Conservation (phyloP, 768 basidiomycete genomes). For the Pleurotus cornucopiae region DNA sequence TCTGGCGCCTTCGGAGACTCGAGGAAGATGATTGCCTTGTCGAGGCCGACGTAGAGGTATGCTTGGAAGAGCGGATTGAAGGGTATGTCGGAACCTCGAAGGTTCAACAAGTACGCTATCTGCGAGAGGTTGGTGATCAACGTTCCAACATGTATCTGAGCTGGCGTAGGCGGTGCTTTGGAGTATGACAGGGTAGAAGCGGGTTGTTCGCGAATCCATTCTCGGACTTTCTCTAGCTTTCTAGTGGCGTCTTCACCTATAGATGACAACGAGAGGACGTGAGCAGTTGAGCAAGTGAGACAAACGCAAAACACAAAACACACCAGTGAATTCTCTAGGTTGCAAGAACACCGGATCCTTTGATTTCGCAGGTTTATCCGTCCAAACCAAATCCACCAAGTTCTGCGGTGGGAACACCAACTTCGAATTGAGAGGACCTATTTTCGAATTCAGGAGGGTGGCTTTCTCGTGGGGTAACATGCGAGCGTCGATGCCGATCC, state of each 20-base stretch:
- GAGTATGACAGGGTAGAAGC: conserved; percentile 59
- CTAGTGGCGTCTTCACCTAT: conserved; percentile 54
- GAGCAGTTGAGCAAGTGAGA: background rate
- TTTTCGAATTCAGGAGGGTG: conserved; percentile 50
- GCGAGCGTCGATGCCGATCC: conserved; percentile 82
- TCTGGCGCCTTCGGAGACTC: conserved; percentile 61
- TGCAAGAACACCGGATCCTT: conserved; percentile 64
- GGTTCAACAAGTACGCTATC: conserved; percentile 84
- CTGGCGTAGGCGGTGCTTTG: conserved; percentile 52
- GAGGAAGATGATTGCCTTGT: conserved; percentile 69
- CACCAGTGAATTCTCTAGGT: conserved; percentile 66
- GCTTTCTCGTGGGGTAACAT: conserved; percentile 77
- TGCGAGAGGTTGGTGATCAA: conserved; percentile 65
- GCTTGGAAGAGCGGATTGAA: conserved; percentile 91
- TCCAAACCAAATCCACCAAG: conserved; percentile 79
- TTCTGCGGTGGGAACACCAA: conserved; percentile 82
- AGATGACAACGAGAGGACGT: background rate
- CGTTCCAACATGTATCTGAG: conserved; percentile 65
- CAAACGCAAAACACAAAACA: conserved; percentile 14
- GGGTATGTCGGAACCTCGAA: conserved; percentile 87
- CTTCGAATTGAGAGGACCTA: conserved; percentile 53
- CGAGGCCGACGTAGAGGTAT: conserved; percentile 71
- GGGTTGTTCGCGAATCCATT: conserved; percentile 63
- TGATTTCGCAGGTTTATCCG: conserved; percentile 68
- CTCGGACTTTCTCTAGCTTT: conserved; percentile 69